Evolutionary conservation across 106 monocot species (phyloP), one percentile per base, ranked within the genome.

Genomic region (Dioscorea zingiberensis): DNA sequence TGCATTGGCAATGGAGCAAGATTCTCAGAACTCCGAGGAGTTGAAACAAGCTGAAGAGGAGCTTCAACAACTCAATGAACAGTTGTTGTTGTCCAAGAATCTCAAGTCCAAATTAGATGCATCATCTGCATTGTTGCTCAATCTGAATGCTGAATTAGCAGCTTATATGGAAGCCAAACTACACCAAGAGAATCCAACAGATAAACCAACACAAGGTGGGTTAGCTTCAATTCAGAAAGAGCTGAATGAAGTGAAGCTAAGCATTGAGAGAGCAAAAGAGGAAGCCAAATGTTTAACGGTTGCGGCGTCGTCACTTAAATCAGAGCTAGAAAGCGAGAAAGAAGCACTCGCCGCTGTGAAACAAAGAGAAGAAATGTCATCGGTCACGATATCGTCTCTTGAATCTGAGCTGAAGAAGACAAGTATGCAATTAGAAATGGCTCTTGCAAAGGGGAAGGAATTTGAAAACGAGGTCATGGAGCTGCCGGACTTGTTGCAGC

Each of bases 281-380:
- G 82, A 87, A 55, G 66, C 76, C 2, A 65, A 76, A 13, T 55
- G 67, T 63, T 59, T 87, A 27, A 80, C 51, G 30, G 63, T 76
- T n/a, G 73, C 73, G 18, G 66, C 70, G 63, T 47, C 38, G 44
- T 70, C 83, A 1, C 76, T 83, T 18, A 72, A 66, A 54, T 61
- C 62, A 0, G 69, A 87, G 69, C 68, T 87, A 13, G 86, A 79
- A 44, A 76, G 51, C 19, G 86, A 83, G 48, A 87, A 76, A 32
- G 58, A 73, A 48, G 69, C 61, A 3, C 79, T 87, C 25, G 46
- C 49, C 19, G 73, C 69, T 45, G 59, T 80, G 73, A 72, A 66
- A 59, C 83, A 87, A 59, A 76, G 72, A 53, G 76, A 87, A 48
- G 83, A 63, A 21, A 83, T 80, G 82, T 74, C 79, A 65, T 87